Percentiles rank a stretch among this genome's conserved stretches.
These are phyloP conservation scores for Yueomyces sp. DNA, from an alignment of 805 yeast species.

Conservation along the genomic window DNA sequence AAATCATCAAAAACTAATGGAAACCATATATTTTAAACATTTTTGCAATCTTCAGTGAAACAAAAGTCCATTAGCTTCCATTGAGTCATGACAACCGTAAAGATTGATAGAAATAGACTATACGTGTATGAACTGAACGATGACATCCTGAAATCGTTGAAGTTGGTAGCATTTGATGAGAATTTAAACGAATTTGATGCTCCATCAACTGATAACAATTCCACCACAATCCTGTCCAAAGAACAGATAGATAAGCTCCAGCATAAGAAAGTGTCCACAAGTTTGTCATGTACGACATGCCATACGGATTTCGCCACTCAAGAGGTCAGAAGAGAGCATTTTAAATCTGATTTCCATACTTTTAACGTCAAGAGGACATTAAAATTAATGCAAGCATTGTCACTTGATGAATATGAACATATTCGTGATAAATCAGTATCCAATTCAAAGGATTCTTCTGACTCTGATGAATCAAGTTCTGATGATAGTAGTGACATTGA, in stretches of 20 bases:
- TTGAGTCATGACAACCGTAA: neutral
- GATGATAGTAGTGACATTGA: constrained; percentile 38
- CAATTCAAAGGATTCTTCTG: neutral
- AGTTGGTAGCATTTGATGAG: constrained; percentile 43
- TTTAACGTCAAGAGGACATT: constrained; percentile 44
- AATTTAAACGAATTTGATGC: constrained; percentile 26
- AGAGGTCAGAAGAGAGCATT: constrained; percentile 29
- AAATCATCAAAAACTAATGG: too few relatives aligned
- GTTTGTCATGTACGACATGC: constrained; percentile 16
- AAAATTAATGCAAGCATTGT: constrained; percentile 31
- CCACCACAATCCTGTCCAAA: constrained; percentile 2
- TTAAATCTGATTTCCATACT: constrained; percentile 44
- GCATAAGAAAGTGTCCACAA: constrained; percentile 4
- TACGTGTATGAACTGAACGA: constrained; percentile 37
- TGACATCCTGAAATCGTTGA: constrained; percentile 31
- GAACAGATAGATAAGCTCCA: constrained; percentile 8
- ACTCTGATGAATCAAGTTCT: constrained; percentile 30
- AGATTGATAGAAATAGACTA: constrained; percentile 24
- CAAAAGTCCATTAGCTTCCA: neutral
- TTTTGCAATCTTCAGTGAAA: neutral
- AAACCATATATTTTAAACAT: too few relatives aligned
- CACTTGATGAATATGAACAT: constrained; percentile 46
- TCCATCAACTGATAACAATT: neutral
- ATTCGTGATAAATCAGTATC: neutral
- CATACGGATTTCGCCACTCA: constrained; percentile 7